Evolutionary conservation across 768 basidiomycete genomes (phyloP), one percentile per base, ranked within the genome.

Genomic region (Suillus weaverae): DNA sequence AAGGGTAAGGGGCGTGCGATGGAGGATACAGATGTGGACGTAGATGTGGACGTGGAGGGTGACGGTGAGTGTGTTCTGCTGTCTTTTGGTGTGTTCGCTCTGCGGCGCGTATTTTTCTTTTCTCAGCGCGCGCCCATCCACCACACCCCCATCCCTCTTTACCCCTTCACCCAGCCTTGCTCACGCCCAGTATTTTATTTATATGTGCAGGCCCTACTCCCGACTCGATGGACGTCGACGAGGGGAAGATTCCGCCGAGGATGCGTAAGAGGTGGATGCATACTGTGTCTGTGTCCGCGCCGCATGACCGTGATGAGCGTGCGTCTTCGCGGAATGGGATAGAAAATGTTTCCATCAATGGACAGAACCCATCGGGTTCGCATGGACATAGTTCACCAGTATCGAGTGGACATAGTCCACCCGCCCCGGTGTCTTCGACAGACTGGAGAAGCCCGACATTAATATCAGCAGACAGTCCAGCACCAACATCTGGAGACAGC

Each of bases 191-290:
- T 20, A 18, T 32, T 32, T 32, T 16, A n/a, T 39, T 26, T 57
- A 14, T 39, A 5, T 11, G 22, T 26, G n/a, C 16, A 57, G 56
- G 36, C 36, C 11, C 46, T 69, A 70, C 60, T 44, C 38, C 59
- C 4, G 39, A 60, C 16, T 64, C 63, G 41, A 67, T 70, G 64
- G 69, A 71, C 7, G 63, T 70, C 3, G 70, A 68, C 14, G 70
- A 70, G 62, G 80, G 81, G 13, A 76, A 74, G 57, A 79, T 89
- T 68, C 89, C 88, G 6, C 88, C 88, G 4, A 86, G 86, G 74
- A 84, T 90, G 84, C 79, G 89, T 44, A 90, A 87, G 67, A 66
- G 67, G 4, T 79, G 80, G 81, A 70, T 75, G 30, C 74, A 71
- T 22, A 61, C 61, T 57, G 56, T 39, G 38, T 57, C 55, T 36